Percentiles rank a stretch among this genome's conserved stretches.
phyloP scores from a whole-genome alignment of 495 filamentous ascomycete genomes.

The Xylaria curta region DNA sequence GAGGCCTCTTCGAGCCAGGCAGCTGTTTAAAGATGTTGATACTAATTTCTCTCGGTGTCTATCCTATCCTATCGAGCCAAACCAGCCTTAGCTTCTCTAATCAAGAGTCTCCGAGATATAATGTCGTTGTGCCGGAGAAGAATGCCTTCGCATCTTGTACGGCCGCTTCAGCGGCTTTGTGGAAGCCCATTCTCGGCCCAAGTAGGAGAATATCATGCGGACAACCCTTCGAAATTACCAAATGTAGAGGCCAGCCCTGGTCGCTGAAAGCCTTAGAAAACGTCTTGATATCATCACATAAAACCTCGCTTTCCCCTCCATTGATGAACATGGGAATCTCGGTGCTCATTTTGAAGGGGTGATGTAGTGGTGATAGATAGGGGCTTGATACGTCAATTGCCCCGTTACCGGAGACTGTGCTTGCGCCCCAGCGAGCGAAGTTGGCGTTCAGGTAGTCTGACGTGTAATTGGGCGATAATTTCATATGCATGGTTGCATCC shows the following conservation, averaged over 20 bases:
- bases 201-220: slow-evolving; percentile 40
- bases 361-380: slow-evolving; percentile 19
- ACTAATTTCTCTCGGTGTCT: neutral
- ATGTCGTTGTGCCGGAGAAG: neutral
- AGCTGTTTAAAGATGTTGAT: neutral
- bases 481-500: slow-evolving; percentile 10
- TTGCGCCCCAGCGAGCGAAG: slow-evolving; percentile 19
- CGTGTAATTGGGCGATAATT: neutral
- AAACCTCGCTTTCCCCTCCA: slow-evolving; percentile 6
- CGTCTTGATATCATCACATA: slow-evolving; percentile 28
- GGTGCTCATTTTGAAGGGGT: slow-evolving; percentile 5
- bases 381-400: slow-evolving; percentile 7
- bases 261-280: slow-evolving; percentile 25
- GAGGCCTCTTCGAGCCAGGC: neutral
- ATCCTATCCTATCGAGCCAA: neutral
- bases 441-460: slow-evolving; percentile 19
- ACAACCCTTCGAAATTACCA: slow-evolving; percentile 28
- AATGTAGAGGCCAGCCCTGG: slow-evolving; percentile 30
- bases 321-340: slow-evolving; percentile 19
- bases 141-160: slow-evolving; percentile 25
- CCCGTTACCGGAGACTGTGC: slow-evolving; percentile 13
- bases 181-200: slow-evolving; percentile 35
- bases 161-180: slow-evolving; percentile 31
- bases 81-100: neutral
- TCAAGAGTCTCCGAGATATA: neutral